A percentile compares a stretch with the other conserved stretches of the same genome.
These are phyloP conservation scores for Papiliotrema nemorosa DNA, from an alignment of 1,284 basidiomycete species.

Conservation along the genomic window DNA sequence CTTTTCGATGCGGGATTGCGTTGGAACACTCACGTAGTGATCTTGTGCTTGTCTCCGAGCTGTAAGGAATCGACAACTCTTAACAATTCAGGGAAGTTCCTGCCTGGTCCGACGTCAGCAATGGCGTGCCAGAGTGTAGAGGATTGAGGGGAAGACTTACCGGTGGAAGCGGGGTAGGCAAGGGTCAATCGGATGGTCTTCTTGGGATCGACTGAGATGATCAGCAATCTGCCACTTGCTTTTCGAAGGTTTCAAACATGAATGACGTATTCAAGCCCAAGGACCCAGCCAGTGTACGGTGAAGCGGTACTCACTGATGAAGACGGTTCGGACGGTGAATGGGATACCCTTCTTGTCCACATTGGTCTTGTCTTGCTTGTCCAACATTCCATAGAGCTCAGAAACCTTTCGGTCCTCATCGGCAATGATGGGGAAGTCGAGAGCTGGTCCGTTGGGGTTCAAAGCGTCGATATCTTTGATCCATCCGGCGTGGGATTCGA, in stretches of 20 bases:
- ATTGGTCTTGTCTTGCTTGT: constrained; percentile 83
- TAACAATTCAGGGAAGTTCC: constrained; percentile 73
- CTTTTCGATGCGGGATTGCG: background rate
- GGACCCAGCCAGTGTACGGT: too few species aligned
- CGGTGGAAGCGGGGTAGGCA: constrained; percentile 83
- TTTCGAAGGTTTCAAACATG: background rate
- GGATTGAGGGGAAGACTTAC: constrained; percentile 48
- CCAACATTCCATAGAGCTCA: constrained; percentile 73
- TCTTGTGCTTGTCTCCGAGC: constrained; percentile 79
- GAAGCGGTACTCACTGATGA: constrained; percentile 56
- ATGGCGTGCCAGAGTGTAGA: constrained; percentile 38
- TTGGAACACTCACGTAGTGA: constrained; percentile 18
- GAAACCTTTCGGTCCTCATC: constrained; percentile 84
- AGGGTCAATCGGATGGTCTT: constrained; percentile 85
- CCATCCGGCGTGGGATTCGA: constrained; percentile 83
- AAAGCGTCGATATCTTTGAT: constrained; percentile 87
- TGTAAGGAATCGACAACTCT: constrained; percentile 84
- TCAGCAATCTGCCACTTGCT: too few species aligned
- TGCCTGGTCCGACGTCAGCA: constrained; percentile 43
- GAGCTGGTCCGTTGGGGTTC: constrained; percentile 55
- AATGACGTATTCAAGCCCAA: too few species aligned
- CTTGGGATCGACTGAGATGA: constrained; percentile 69
- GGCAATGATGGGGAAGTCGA: constrained; percentile 94
- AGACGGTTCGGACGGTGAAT: constrained; percentile 86
- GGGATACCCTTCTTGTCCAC: constrained; percentile 70